These are phyloP conservation scores for Geranomyces variabilis DNA, from an alignment of 192 early-diverging fungal species.

Conservation along the genomic window DNA sequence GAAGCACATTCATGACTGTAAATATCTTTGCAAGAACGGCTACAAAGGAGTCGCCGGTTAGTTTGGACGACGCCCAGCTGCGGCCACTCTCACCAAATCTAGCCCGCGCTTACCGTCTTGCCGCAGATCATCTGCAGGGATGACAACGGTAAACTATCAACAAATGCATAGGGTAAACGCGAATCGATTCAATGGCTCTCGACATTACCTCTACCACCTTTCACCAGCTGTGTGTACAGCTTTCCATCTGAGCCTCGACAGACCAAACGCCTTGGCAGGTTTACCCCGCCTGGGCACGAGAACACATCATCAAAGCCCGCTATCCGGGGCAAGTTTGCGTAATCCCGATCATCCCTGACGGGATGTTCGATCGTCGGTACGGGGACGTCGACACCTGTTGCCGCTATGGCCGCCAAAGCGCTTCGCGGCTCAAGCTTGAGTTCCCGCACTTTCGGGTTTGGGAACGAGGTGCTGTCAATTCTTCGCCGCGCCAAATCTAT, in stretches of 20 bases:
- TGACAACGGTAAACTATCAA: neutral
- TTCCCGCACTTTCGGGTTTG: neutral
- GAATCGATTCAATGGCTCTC: neutral
- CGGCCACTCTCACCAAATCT: neutral
- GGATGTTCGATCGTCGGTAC: conserved; percentile 41
- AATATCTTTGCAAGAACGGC: conserved; percentile 71
- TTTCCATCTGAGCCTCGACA: conserved; percentile 45
- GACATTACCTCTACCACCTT: conserved; percentile 36
- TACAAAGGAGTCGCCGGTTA: neutral
- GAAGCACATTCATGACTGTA: conserved; percentile 61
- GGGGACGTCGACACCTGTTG: conserved; percentile 38
- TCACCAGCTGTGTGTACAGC: conserved; percentile 51
- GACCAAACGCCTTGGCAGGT: conserved; percentile 49
- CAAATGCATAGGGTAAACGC: conserved; percentile 7
- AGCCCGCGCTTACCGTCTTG: conserved; percentile 58
- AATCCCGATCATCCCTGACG: conserved; percentile 32
- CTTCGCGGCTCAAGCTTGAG: conserved; percentile 28
- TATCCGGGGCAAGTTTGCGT: conserved; percentile 39
- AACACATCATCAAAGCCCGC: conserved; percentile 38
- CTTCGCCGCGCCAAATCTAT: conserved; percentile 42
- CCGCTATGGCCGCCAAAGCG: conserved; percentile 27
- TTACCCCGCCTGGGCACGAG: conserved; percentile 49
- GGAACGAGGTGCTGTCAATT: conserved; percentile 6
- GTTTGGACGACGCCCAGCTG: too few species aligned
- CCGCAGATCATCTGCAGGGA: conserved; percentile 67